These are phyloP conservation scores for Lavandula angustifolia DNA, from an alignment of 257 asterid genomes.

Conservation along the genomic window DNA sequence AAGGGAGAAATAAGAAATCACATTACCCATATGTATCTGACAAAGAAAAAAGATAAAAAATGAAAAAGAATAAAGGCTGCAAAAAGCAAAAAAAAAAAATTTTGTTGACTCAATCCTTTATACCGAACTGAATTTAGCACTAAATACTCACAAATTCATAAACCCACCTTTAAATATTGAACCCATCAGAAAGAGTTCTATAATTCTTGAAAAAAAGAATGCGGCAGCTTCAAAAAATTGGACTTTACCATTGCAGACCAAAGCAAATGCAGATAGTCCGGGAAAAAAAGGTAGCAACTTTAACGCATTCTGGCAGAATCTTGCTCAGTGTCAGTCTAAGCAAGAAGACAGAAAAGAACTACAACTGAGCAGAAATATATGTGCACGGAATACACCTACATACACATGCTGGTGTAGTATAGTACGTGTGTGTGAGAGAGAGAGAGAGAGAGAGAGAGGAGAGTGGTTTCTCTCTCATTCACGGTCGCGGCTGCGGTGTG, in stretches of 20 bases:
- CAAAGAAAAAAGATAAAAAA: constrained; percentile 31
- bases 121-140: constrained; percentile 13
- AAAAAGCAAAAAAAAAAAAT: not conserved
- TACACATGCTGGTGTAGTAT: not conserved
- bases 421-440: not conserved
- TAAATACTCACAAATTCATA: constrained; percentile 7
- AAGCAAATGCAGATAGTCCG: constrained; percentile 21
- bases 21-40: constrained; percentile 26
- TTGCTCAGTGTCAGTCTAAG: constrained; percentile 23
- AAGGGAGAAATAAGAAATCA: not conserved
- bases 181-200: constrained; percentile 6
- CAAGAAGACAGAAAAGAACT: constrained; percentile 7
- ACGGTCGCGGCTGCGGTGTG: constrained; percentile 43
- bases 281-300: constrained; percentile 7
- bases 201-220: not conserved
- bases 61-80: constrained; percentile 20
- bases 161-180: constrained; percentile 39
- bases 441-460: not conserved
- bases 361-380: constrained; percentile 6
- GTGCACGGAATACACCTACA: not conserved
- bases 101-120: constrained; percentile 37
- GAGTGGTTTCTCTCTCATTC: constrained; percentile 7
- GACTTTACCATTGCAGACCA: constrained; percentile 24
- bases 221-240: constrained; percentile 26
- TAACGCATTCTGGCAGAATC: constrained; percentile 19